Evolutionary conservation across 116 monocot genomes (phyloP).

Genomic region (Cymodocea nodosa): DNA sequence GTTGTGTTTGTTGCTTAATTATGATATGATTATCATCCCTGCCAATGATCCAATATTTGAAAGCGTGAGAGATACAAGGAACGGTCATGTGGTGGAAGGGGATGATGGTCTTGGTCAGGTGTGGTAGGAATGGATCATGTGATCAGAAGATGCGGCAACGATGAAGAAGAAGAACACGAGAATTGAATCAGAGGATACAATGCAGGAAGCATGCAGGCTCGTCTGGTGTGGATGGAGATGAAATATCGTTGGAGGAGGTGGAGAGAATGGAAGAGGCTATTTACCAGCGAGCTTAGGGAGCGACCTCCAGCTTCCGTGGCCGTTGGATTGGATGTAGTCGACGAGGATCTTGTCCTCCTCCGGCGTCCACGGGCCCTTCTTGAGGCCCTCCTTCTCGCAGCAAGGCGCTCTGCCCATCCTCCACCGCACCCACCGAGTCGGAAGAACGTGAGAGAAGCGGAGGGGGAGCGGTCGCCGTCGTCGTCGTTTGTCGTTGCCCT

Average conservation of each 20-base stretch:
- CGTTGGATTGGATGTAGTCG: conserved; percentile 52
- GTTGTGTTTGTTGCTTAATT: too few relatives aligned
- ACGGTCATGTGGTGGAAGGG: too few relatives aligned
- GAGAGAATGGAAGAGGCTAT: too few relatives aligned
- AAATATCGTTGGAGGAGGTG: background rate
- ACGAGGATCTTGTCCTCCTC: conserved; percentile 70
- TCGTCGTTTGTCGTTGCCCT: background rate
- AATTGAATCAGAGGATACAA: too few relatives aligned
- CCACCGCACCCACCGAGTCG: background rate
- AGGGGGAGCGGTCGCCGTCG: background rate
- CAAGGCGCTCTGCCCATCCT: conserved; percentile 56
- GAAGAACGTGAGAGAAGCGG: background rate
- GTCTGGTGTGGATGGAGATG: background rate
- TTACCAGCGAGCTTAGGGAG: conserved; percentile 65
- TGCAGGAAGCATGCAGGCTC: background rate
- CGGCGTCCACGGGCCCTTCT: conserved; percentile 68
- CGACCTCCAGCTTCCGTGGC: conserved; percentile 77
- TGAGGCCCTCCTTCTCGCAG: conserved; percentile 54
- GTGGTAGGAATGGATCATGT: too few relatives aligned
- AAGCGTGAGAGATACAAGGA: too few relatives aligned
- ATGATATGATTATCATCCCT: too few relatives aligned
- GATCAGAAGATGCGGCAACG: too few relatives aligned
- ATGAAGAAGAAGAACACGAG: too few relatives aligned
- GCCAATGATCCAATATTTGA: too few relatives aligned
- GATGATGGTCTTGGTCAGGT: too few relatives aligned